Evolutionary conservation across 371 early-diverging fungal genomes (phyloP).

Genomic region (Mucor mucedo): DNA sequence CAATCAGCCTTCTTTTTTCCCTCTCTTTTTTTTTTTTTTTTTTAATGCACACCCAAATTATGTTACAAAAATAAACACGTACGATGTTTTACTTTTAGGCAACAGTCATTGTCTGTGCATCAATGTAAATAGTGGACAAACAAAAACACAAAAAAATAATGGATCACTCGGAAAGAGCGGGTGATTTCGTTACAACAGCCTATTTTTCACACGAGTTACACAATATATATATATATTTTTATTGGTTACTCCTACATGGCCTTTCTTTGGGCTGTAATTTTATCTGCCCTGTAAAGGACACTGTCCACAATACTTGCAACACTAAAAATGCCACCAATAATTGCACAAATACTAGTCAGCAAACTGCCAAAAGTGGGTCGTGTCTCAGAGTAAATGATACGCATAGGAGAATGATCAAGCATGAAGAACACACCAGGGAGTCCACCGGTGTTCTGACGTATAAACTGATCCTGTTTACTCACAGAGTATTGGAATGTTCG

Average conservation of each 20-base stretch:
- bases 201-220: slow-evolving; percentile 10
- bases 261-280: slow-evolving; percentile 55
- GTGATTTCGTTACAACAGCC: slow-evolving; percentile 10
- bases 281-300: slow-evolving; percentile 83
- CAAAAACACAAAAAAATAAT: background rate
- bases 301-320: slow-evolving; percentile 93
- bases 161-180: slow-evolving; percentile 19
- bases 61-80: too few species aligned
- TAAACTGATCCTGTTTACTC: slow-evolving; percentile 79
- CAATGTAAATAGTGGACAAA: slow-evolving; percentile 1
- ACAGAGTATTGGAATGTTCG: slow-evolving; percentile 93
- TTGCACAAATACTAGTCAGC: slow-evolving; percentile 89
- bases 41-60: too few species aligned
- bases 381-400: slow-evolving; percentile 82
- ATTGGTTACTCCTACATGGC: slow-evolving; percentile 18
- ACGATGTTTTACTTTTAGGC: too few species aligned
- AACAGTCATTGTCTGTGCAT: background rate
- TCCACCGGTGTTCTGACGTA: slow-evolving; percentile 39
- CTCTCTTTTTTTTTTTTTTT: too few species aligned
- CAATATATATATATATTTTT: background rate
- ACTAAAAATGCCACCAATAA: slow-evolving; percentile 94
- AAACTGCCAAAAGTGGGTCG: slow-evolving; percentile 84
- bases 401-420: slow-evolving; percentile 96
- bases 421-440: slow-evolving; percentile 89
- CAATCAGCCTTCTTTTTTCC: too few species aligned